These are phyloP conservation scores for Phytopythium boreale DNA, from an alignment of 352 stramenopile genomes.

Conservation along the genomic window DNA sequence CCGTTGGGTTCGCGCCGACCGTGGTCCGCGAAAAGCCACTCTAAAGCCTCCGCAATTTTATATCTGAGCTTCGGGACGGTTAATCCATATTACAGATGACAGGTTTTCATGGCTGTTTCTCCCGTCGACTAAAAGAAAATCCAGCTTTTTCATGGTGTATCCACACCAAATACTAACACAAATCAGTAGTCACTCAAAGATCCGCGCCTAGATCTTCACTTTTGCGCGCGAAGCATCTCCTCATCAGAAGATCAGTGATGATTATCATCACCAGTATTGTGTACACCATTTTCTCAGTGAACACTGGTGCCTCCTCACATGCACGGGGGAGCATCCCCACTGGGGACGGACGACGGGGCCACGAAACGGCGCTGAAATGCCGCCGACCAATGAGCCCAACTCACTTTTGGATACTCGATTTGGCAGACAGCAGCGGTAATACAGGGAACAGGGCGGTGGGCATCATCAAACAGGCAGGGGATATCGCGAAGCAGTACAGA, in stretches of 20 bases:
- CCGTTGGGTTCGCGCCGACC: background rate
- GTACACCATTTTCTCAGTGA: background rate
- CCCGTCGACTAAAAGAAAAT: background rate
- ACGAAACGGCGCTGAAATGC: background rate
- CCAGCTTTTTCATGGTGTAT: background rate
- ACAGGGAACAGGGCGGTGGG: background rate
- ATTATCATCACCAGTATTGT: background rate
- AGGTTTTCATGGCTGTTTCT: conserved; percentile 2
- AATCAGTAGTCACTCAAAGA: background rate
- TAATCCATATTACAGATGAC: background rate
- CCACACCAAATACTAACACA: background rate
- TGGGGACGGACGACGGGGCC: background rate
- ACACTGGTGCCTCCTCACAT: background rate
- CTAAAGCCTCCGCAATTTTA: background rate
- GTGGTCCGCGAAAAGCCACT: background rate
- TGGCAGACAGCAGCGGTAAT: background rate
- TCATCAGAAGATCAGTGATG: background rate
- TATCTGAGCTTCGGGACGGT: background rate
- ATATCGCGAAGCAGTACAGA: background rate
- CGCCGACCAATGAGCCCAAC: background rate
- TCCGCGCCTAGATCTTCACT: background rate
- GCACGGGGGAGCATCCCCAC: background rate
- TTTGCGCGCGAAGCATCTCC: no score
- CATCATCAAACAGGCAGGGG: background rate
- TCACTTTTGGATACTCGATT: conserved; percentile 4